Conservation (phyloP, 1,139 yeast genomes). For the Yarrowia galli region DNA sequence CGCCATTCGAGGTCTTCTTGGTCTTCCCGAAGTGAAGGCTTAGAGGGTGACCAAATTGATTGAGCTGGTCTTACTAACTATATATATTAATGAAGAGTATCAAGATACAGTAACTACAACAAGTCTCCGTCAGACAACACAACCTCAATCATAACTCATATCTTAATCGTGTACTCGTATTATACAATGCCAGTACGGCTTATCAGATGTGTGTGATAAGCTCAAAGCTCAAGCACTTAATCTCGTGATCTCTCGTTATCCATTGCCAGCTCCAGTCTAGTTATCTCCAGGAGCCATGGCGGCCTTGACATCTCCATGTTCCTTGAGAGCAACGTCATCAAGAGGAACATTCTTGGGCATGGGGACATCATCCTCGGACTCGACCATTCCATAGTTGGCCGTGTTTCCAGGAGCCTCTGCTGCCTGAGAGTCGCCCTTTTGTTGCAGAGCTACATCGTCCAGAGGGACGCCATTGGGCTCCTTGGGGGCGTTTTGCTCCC, state of each 20-base stretch:
- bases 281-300: slow-evolving; percentile 37
- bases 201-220: background rate
- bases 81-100: background rate
- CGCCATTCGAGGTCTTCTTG: slow-evolving; percentile 18
- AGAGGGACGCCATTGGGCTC: slow-evolving; percentile 4
- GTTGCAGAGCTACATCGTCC: slow-evolving; percentile 17
- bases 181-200: no score
- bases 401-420: slow-evolving; percentile 15
- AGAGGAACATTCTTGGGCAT: slow-evolving; percentile 26
- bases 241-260: background rate
- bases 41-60: no score
- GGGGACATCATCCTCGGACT: slow-evolving; percentile 32
- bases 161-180: background rate
- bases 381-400: slow-evolving; percentile 4
- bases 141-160: slow-evolving; percentile 5
- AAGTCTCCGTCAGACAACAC: no score
- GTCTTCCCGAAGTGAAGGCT: slow-evolving; percentile 2
- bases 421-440: background rate
- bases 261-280: background rate
- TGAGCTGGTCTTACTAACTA: background rate
- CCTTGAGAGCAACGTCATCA: slow-evolving; percentile 23
- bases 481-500: background rate
- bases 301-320: slow-evolving; percentile 25
- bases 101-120: no score
- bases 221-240: background rate